Evolutionary conservation across 2,329 filamentous ascomycete genomes (phyloP).

Genomic region (Colletotrichum theobromicola): DNA sequence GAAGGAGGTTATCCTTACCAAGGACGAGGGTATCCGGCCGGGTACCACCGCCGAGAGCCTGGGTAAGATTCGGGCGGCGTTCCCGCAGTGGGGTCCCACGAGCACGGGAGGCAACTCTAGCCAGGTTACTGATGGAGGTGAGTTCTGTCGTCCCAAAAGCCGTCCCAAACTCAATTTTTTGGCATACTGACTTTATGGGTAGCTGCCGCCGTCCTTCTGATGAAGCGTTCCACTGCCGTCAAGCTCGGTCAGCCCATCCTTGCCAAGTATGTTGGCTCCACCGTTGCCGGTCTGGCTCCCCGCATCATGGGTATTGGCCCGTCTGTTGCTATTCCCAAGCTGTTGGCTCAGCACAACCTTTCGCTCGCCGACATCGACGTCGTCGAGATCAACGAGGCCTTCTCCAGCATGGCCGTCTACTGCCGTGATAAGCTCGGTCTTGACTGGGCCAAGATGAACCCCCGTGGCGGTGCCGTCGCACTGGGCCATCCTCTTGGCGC

Average conservation of each 20-base stretch:
- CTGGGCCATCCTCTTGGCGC: slow-evolving; percentile 83
- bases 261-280: slow-evolving; percentile 93
- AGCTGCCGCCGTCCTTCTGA: slow-evolving; percentile 87
- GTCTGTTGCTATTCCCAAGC: slow-evolving; percentile 77
- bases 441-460: slow-evolving; percentile 79
- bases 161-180: background rate
- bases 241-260: slow-evolving; percentile 89
- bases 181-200: background rate
- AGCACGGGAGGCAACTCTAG: slow-evolving; percentile 94
- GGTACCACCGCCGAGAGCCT: slow-evolving; percentile 87
- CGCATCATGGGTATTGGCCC: slow-evolving; percentile 97
- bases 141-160: slow-evolving; percentile 28
- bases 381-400: slow-evolving; percentile 96
- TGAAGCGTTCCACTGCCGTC: slow-evolving; percentile 91
- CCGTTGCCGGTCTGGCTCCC: slow-evolving; percentile 86
- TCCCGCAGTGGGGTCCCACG: slow-evolving; percentile 85
- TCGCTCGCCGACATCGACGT: slow-evolving; percentile 85
- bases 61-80: slow-evolving; percentile 85
- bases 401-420: slow-evolving; percentile 97
- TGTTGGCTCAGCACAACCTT: slow-evolving; percentile 80
- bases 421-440: slow-evolving; percentile 77
- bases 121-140: slow-evolving; percentile 91
- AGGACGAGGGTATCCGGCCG: slow-evolving; percentile 88
- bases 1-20: slow-evolving; percentile 78
- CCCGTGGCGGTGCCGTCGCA: slow-evolving; percentile 81